A percentile compares a stretch with the other conserved stretches of the same genome.
Evolutionary conservation across 106 monocot genomes (phyloP).

Genomic region (Allium fistulosum): DNA sequence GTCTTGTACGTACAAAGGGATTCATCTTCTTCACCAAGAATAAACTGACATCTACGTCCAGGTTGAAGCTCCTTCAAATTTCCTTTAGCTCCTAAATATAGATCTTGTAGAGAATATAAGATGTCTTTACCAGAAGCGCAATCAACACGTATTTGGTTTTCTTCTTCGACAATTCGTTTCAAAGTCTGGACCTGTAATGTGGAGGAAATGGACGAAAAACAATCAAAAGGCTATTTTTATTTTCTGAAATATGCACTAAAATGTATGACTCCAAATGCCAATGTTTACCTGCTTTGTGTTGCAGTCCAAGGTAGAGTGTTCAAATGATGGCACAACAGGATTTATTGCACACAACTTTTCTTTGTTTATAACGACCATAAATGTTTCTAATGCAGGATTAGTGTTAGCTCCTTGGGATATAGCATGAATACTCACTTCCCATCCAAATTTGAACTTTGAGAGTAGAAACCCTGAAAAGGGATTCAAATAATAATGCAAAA

Average conservation of each 20-base stretch:
- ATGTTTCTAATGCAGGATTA: constrained; percentile 64
- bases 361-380: constrained; percentile 64
- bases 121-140: constrained; percentile 40
- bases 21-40: constrained; percentile 66
- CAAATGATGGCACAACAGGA: constrained; percentile 39
- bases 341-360: constrained; percentile 26
- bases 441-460: constrained; percentile 82
- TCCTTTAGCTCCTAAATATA: constrained; percentile 64
- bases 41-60: constrained; percentile 50
- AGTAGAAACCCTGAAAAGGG: constrained; percentile 63
- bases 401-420: constrained; percentile 40
- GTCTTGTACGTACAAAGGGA: constrained; percentile 64
- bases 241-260: no score
- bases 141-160: constrained; percentile 56
- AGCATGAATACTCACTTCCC: constrained; percentile 52
- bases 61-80: constrained; percentile 51
- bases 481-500: not conserved
- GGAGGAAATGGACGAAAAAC: no score
- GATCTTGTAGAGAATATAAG: constrained; percentile 58
- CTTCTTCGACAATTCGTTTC: constrained; percentile 47
- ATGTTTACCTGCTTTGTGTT: constrained; percentile 54
- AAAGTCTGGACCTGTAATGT: constrained; percentile 38
- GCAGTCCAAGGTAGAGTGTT: constrained; percentile 22
- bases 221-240: no score
- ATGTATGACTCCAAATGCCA: no score